Base-by-base conservation (phyloP, 768 basidiomycete species). In the Rhodotorula toruloides region DNA sequence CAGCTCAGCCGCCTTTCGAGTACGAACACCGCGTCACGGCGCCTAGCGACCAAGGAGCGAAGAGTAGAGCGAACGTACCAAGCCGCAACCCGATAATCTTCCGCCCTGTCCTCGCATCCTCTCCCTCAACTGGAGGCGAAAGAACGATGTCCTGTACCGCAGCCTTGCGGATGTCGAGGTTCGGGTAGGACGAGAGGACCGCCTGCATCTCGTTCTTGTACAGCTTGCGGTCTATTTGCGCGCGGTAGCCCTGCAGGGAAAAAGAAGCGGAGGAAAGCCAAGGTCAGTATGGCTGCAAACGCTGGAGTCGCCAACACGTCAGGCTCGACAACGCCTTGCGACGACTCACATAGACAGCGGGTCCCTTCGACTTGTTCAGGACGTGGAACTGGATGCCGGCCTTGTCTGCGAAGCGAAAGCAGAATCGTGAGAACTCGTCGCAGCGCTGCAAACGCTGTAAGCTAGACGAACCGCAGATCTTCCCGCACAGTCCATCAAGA, bases 321-420 rank as follows among this genome's bases (percentile, higher is more conserved):
- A n/a, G n/a, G n/a, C n/a, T n/a, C n/a, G n/a, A n/a, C n/a, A n/a
- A n/a, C n/a, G n/a, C n/a, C n/a, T n/a, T n/a, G n/a, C n/a, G n/a
- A n/a, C 21, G 31, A 48, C 63, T 39, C 40, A 62, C 52, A 22
- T 63, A 50, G 10, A 60, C 56, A 0, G 91, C 91, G 9, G 91
- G 83, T 3, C 91, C 91, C 75, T 87, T 91, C 4, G 90, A 88
- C 47, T 82, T 80, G 74, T 94, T 93, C 63, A 94, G 78, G 70
- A 92, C 85, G 39, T 87, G 87, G 72, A 92, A 93, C 74, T 91
- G 88, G 61, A 91, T 88, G 0, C 90, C 91, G 0, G 91, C 89
- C 74, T 86, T 85, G 77, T 94, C 91, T 90, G 70, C 21, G 37
- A 27, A 31, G 17, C 43, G 37, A 32, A 57, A 56, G 22, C 29